These are phyloP conservation scores for Aureobasidium sp. DNA, from an alignment of 2,329 filamentous ascomycete species.

Conservation along the genomic window DNA sequence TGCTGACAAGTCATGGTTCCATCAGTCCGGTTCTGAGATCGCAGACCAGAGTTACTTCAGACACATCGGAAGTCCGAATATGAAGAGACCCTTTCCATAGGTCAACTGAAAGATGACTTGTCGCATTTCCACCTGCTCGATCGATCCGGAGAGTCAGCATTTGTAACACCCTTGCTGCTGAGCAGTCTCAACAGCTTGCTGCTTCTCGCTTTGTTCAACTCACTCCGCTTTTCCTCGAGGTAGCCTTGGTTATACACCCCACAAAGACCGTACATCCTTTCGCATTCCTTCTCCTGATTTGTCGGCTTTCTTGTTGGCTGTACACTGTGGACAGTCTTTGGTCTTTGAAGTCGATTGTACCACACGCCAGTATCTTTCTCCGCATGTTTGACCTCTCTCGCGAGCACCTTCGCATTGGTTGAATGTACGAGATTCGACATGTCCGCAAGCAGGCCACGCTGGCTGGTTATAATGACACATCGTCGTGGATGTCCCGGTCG, in stretches of 20 bases:
- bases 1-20: not conserved
- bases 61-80: not conserved
- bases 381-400: not conserved
- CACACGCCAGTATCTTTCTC: not conserved
- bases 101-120: conserved; percentile 6
- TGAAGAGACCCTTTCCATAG: not conserved
- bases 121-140: not conserved
- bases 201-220: conserved; percentile 11
- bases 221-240: not conserved
- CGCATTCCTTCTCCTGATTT: not conserved
- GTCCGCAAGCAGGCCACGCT: not conserved
- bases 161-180: conserved; percentile 1
- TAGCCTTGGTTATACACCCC: not conserved
- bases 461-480: not conserved
- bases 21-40: not conserved
- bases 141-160: conserved; percentile 12
- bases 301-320: not conserved
- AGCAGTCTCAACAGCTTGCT: conserved; percentile 13
- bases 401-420: not conserved
- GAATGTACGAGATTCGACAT: not conserved
- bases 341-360: not conserved
- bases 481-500: not conserved
- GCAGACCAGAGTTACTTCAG: not conserved
- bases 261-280: not conserved
- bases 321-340: not conserved